Conservation (phyloP, 257 asterid genomes). For the Nicotiana attenuata region DNA sequence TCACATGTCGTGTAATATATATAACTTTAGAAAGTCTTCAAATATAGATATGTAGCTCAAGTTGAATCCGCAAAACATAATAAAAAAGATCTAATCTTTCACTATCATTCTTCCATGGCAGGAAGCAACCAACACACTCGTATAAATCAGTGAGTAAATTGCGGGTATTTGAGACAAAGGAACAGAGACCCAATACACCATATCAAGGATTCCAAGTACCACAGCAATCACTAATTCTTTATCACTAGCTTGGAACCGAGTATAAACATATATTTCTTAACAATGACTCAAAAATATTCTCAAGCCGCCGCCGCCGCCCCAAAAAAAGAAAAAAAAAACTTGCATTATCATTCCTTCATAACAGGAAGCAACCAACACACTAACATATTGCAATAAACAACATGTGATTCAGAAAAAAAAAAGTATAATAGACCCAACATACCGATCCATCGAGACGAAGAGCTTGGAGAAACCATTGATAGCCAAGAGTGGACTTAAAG, state of each 20-base stretch:
- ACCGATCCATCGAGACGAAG: constrained; percentile 94
- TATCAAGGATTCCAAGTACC: background rate
- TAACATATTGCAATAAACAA: background rate
- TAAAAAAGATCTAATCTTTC: background rate
- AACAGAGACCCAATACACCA: background rate
- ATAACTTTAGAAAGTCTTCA: no score
- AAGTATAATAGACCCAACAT: constrained; percentile 15
- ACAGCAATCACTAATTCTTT: background rate
- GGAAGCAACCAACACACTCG: background rate
- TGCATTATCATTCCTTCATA: background rate
- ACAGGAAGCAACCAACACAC: background rate
- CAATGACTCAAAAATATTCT: background rate
- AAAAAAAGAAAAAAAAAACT: no score
- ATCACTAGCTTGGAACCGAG: background rate
- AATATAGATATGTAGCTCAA: background rate
- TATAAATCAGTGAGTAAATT: background rate
- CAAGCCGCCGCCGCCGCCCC: no score
- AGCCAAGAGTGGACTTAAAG: constrained; percentile 59
- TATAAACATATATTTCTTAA: background rate
- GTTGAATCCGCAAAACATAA: background rate
- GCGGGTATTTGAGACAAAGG: background rate
- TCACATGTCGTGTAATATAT: no score
- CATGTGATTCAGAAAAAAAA: background rate
- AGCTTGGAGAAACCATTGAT: constrained; percentile 63
- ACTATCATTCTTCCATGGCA: background rate